These are phyloP conservation scores for Termitomyces sp. DNA, from an alignment of 768 basidiomycete species.

Conservation along the genomic window DNA sequence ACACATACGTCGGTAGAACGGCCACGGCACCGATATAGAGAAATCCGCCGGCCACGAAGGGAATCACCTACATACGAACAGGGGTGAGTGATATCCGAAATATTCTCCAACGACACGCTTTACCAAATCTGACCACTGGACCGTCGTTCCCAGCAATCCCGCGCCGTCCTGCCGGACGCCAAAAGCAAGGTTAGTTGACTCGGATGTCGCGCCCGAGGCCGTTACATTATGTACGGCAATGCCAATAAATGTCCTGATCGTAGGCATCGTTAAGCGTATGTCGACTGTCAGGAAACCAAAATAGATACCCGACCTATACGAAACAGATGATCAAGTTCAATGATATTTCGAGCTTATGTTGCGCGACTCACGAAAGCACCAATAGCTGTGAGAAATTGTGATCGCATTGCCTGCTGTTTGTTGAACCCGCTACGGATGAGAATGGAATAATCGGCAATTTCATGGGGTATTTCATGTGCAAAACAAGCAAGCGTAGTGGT, in stretches of 20 bases:
- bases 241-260: conserved; percentile 74
- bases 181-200: conserved; percentile 60
- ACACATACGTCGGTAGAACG: conserved; percentile 78
- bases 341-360: conserved; percentile 14
- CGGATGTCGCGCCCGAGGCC: conserved; percentile 35
- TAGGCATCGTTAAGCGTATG: conserved; percentile 1
- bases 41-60: conserved; percentile 88
- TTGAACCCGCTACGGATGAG: conserved; percentile 86
- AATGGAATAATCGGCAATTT: conserved; percentile 97
- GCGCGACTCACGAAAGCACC: conserved; percentile 78
- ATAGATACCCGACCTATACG: conserved; percentile 37
- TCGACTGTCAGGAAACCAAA: conserved; percentile 1
- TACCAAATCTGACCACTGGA: conserved; percentile 75
- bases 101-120: conserved; percentile 22
- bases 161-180: conserved; percentile 71
- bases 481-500: conserved; percentile 95
- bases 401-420: conserved; percentile 89
- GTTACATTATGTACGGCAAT: conserved; percentile 80
- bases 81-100: neutral
- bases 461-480: conserved; percentile 92
- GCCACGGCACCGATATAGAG: conserved; percentile 92
- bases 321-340: conserved; percentile 13
- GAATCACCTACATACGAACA: conserved; percentile 67
- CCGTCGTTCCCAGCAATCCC: conserved; percentile 82
- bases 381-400: conserved; percentile 87